Evolutionary conservation across 2,329 filamentous ascomycete genomes (phyloP).

Genomic region (Alternaria gaisen): DNA sequence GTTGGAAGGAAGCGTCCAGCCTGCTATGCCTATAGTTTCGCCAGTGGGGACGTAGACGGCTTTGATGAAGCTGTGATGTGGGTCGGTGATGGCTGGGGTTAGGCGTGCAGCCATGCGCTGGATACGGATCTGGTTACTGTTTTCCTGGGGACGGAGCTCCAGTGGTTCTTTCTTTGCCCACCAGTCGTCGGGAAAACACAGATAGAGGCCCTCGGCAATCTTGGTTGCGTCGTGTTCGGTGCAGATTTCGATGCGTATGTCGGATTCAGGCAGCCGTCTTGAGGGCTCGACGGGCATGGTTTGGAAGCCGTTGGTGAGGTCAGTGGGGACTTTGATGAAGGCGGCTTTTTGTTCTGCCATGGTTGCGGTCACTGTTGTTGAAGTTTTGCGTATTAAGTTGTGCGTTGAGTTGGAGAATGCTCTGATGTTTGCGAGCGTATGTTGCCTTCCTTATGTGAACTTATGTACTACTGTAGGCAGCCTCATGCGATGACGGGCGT

Average conservation of each 20-base stretch:
- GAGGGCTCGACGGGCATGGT: conserved; percentile 32
- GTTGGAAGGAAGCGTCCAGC: conserved; percentile 34
- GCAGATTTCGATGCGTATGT: conserved; percentile 30
- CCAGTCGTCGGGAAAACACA: conserved; percentile 29
- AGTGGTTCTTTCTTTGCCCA: conserved; percentile 37
- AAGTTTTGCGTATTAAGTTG: rapidly evolving
- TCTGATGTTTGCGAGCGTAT: rapidly evolving
- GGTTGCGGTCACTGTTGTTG: rapidly evolving
- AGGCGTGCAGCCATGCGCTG: conserved; percentile 35
- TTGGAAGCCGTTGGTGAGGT: conserved; percentile 13
- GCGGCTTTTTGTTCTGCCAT: conserved; percentile 28
- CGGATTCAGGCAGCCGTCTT: conserved; percentile 27
- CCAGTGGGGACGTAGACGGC: conserved; percentile 31
- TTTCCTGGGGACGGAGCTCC: conserved; percentile 19
- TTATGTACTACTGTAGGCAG: background rate
- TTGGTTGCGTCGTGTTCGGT: conserved; percentile 24
- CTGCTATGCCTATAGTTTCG: conserved; percentile 37
- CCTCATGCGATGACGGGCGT: background rate
- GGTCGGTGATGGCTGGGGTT: conserved; percentile 24
- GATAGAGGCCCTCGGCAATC: conserved; percentile 42
- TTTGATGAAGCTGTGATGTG: conserved; percentile 38
- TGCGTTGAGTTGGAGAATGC: background rate
- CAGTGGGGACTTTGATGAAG: conserved; percentile 27
- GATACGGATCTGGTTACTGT: conserved; percentile 14
- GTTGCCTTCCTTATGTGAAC: background rate